Base-by-base conservation (phyloP, 768 basidiomycete genomes). In the Leucogyrophana mollusca region DNA sequence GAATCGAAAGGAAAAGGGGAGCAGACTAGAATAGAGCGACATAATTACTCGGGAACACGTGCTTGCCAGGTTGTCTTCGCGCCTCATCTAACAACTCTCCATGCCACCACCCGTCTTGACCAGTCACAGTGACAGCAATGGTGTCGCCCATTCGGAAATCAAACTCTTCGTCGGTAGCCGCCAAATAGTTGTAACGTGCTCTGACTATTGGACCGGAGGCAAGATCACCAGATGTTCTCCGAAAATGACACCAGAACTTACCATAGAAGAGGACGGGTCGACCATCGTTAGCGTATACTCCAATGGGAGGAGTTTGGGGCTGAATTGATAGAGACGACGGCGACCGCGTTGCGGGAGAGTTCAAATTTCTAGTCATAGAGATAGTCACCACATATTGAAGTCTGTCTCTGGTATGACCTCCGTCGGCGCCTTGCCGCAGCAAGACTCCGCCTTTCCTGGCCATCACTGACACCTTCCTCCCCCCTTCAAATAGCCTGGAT, bases 21-120 rank as follows among this genome's bases (percentile, higher is more conserved):
- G 9, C n/a, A 17, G 21, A 33, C 63, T 56, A 88, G 69, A 91
- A 89, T 61, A 91, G 61, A 59, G 81, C 83, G 34, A 91, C 89
- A 67, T 89, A 92, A 62, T 92, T 92, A 66, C 89, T 91, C 44
- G 89, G 90, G 78, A 93, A 92, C 43, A 90, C 80, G 59, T 88
- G 80, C 46, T 83, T 73, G 23, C 89, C 89, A 13, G 73, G 72
- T 52, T 84, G 77, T 52, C 89, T 73, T 54, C 90, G 69, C 24
- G 74, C 72, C 54, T 90, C 87, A 51, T 90, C 87, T n/a, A 91
- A 68, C 49, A 92, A 65, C 56, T 88, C 85, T 20, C 95, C 95
- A 46, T 83, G 88, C 95, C 94, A 98, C 95, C 95, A 97, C 1
- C 95, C 95, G 57, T 96, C 94, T 56, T 94, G 92, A 4, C 92